Conservation (phyloP, 495 filamentous ascomycete genomes). For the Evernia prunastri region DNA sequence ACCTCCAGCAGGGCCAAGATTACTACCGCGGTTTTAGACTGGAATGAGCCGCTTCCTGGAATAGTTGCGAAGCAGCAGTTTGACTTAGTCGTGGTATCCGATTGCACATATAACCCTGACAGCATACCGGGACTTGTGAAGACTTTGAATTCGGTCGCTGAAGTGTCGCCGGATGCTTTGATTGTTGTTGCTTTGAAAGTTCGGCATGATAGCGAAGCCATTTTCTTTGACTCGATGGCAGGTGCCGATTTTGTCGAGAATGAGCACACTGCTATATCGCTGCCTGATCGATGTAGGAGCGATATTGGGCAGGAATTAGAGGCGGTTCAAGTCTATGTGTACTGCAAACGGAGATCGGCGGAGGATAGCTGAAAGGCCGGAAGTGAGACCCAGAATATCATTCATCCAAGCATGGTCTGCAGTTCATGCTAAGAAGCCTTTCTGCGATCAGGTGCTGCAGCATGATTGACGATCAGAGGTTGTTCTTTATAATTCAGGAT, state of each 20-base stretch:
- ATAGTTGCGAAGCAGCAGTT: slow-evolving; percentile 39
- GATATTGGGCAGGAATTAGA: slow-evolving; percentile 38
- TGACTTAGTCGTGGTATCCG: slow-evolving; percentile 75
- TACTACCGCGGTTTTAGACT: slow-evolving; percentile 64
- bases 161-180: slow-evolving; percentile 44
- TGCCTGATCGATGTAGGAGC: slow-evolving; percentile 50
- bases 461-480: too few species aligned
- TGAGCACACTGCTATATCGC: slow-evolving; percentile 42
- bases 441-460: too few species aligned
- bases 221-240: slow-evolving; percentile 73
- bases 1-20: slow-evolving; percentile 33
- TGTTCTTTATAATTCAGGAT: too few species aligned
- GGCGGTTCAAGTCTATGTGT: slow-evolving; percentile 55
- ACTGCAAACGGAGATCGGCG: slow-evolving; percentile 16
- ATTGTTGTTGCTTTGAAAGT: slow-evolving; percentile 76
- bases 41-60: slow-evolving; percentile 51
- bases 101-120: slow-evolving; percentile 94
- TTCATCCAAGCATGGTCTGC: not conserved
- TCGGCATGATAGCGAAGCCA: slow-evolving; percentile 72
- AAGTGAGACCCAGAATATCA: not conserved
- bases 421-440: not conserved
- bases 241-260: slow-evolving; percentile 46
- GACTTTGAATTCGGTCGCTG: slow-evolving; percentile 53
- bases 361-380: not conserved
- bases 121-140: slow-evolving; percentile 67